Evolutionary conservation across 148 eudicot genomes (phyloP), one percentile per base, ranked within the genome.

Genomic region (Silene conica): DNA sequence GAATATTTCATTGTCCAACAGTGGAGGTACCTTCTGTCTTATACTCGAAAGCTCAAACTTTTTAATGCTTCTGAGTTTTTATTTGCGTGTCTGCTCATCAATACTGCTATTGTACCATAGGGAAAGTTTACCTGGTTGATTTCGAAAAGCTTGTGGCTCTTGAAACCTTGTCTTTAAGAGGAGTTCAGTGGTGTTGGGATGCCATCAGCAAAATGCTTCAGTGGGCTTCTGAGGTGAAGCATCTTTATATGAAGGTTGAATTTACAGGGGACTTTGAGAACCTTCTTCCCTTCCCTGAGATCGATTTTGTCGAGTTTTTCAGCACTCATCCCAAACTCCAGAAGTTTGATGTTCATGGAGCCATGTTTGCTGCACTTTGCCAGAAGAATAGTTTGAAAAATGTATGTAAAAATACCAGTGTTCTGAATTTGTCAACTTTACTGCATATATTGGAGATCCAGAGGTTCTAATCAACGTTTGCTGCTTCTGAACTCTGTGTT

Each of bases 361-460:
- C 99, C 69, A 92, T 95, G 97, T 92, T 95, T 83, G 99, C 97
- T 79, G 99, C 99, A 66, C 89, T 95, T 48, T 95, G 97, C 85
- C 97, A 90, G 77, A 90, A 83, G 81, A 86, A 90, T 85, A 92
- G 97, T 85, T 83, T 92, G 66, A 90, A 79, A 87, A 86, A 90
- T 86, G 99, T 90, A 69, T 80, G 91, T 76, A 20, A 28, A 62
- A 26, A 6, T 4, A n/a, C n/a, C 5, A 23, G 7, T 9, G 56
- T 52, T 22, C 12, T 43, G 63, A 20, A 52, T 21, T 6, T 7
- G 22, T 64, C 15, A 20, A 41, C 19, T 57, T 21, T 56, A 41
- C 25, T 63, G 25, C 54, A 23, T 6, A 0, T 21, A 4, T 73
- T 28, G 31, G 31, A 28, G 1, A 3, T 28, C n/a, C n/a, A n/a